phyloP scores from a whole-genome alignment of 495 filamentous ascomycete species.

The Eremomyces bilateralis region DNA sequence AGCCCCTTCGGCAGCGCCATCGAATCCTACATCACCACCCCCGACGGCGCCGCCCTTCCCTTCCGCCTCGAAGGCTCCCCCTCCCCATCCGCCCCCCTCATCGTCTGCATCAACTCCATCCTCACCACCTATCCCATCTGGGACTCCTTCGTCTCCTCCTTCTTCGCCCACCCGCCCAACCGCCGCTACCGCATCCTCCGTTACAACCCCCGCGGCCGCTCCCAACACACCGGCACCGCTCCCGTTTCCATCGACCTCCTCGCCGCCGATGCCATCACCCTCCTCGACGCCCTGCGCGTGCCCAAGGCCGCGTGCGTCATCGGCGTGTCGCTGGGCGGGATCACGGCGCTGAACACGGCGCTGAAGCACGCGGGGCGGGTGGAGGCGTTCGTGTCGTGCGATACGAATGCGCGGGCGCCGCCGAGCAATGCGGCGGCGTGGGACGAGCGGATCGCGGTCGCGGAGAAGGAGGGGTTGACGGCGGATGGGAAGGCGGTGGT shows the following conservation, averaged over 20 bases:
- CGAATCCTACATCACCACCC: conserved; percentile 40
- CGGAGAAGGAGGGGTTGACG: conserved; percentile 31
- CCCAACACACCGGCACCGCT: conserved; percentile 21
- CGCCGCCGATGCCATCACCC: conserved; percentile 34
- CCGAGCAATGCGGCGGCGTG: conserved; percentile 52
- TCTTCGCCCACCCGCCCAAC: conserved; percentile 34
- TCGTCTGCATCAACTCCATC: conserved; percentile 57
- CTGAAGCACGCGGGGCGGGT: conserved; percentile 39
- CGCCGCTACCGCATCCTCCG: conserved; percentile 47
- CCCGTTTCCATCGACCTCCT: conserved; percentile 41
- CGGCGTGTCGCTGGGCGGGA: conserved; percentile 60
- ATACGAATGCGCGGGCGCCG: conserved; percentile 48
- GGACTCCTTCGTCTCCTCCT: conserved; percentile 41
- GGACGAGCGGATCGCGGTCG: conserved; percentile 51
- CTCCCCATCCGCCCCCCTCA: conserved; percentile 38
- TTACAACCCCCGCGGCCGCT: conserved; percentile 45
- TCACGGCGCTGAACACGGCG: conserved; percentile 47
- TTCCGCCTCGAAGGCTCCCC: conserved; percentile 56
- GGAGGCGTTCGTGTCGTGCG: conserved; percentile 44
- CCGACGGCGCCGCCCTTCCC: conserved; percentile 42
- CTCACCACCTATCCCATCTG: conserved; percentile 54
- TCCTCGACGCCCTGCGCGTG: conserved; percentile 16
- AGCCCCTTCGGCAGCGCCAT: conserved; percentile 26
- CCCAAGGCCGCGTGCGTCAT: conserved; percentile 25
- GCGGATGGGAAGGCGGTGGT: conserved; percentile 28